Base-by-base conservation (phyloP, 768 basidiomycete genomes). In the Hydnomerulius pinastri region DNA sequence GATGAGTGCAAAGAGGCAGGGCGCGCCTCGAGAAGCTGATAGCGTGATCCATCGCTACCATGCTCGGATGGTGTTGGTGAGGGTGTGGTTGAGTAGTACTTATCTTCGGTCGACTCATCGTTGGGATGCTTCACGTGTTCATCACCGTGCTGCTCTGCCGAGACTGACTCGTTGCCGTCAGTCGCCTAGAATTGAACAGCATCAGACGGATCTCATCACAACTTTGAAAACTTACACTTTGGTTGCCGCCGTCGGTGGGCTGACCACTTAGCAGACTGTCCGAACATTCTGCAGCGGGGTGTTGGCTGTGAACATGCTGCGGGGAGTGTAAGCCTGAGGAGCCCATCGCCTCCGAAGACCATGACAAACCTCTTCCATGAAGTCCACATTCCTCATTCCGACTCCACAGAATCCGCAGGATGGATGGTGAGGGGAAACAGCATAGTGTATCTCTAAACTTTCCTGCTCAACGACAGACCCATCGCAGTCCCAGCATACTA, bases 41-140 rank as follows among this genome's bases (percentile, higher is more conserved):
- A n/a, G 21, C 5, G 32, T n/a, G n/a, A n/a, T n/a, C 32, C 3
- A 12, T 13, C 21, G 32, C 51, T 53, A 39, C 55, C 51, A 12
- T 48, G 46, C 18, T 53, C 46, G 9, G 46, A 48, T 9, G 55
- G 51, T 2, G 52, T 40, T 20, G 33, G 52, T 23, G 42, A 45
- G 23, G 55, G 46, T 27, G 32, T 33, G 35, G 40, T 3, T n/a
- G n/a, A n/a, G 15, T 24, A 27, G 13, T 27, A 23, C 4, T 13
- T n/a, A 6, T 28, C 41, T 23, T 43, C n/a, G n/a, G n/a, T n/a
- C n/a, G n/a, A n/a, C n/a, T n/a, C 24, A 6, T 21, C 23, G 10
- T n/a, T 21, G 21, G 25, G 37, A 40, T 15, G 20, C 15, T 6
- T 4, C 21, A 11, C 6, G 11, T 11, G 7, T 11, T 10, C 6